phyloP scores from a whole-genome alignment of 257 asterid genomes.

The Verbascum thapsus region DNA sequence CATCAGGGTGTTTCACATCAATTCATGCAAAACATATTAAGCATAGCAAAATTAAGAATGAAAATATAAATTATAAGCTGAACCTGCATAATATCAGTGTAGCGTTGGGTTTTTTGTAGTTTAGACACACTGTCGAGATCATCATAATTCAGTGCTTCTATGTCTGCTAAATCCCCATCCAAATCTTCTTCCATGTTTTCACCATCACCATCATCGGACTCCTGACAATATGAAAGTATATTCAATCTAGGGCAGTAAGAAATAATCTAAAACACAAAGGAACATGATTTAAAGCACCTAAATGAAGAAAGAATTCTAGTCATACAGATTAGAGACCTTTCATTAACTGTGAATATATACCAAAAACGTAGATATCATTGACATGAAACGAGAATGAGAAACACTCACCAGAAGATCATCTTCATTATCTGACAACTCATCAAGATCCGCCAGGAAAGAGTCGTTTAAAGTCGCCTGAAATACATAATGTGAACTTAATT shows the following conservation, averaged over 20 bases:
- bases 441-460: slow-evolving; percentile 96
- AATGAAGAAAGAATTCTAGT: neutral
- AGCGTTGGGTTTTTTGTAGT: slow-evolving; percentile 79
- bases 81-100: slow-evolving; percentile 77
- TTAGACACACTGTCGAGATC: slow-evolving; percentile 93
- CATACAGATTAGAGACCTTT: slow-evolving; percentile 14
- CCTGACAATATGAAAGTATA: slow-evolving; percentile 47
- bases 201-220: slow-evolving; percentile 55
- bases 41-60: slow-evolving; percentile 1
- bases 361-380: neutral
- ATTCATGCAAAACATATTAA: neutral
- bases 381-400: neutral
- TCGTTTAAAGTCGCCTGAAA: slow-evolving; percentile 95
- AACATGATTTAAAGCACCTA: neutral
- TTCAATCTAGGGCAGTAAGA: slow-evolving; percentile 16
- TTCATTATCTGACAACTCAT: slow-evolving; percentile 89
- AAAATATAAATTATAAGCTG: slow-evolving; percentile 27
- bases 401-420: slow-evolving; percentile 71
- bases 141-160: slow-evolving; percentile 88
- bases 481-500: slow-evolving; percentile 5
- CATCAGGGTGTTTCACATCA: slow-evolving; percentile 23
- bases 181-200: slow-evolving; percentile 88
- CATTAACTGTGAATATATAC: neutral
- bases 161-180: slow-evolving; percentile 88
- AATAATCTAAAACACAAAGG: slow-evolving; percentile 1